Evolutionary conservation across 192 early-diverging fungal genomes (phyloP), one percentile per base, ranked within the genome.

Genomic region (Coemansia sp.): DNA sequence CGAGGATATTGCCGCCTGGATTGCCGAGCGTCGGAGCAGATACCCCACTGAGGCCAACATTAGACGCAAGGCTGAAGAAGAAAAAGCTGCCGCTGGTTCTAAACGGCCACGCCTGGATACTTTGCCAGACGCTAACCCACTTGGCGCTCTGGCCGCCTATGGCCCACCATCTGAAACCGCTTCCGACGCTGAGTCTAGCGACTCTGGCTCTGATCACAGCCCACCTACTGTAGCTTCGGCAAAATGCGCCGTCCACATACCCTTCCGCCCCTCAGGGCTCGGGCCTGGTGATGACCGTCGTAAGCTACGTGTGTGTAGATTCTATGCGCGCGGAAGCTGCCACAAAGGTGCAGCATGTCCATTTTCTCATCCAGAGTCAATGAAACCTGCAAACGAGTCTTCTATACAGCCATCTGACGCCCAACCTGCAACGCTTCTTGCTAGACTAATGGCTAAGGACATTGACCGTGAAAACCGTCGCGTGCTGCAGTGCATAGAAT

Each of bases 1-100:
- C 24, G 92, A 93, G 59, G 91, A 90, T 31, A 87, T 94, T 31
- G 89, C 73, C 2, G 79, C 87, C n/a, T 95, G 92, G 92, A 94
- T 94, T 30, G 89, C 83, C 24, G 91, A 90, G 51, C 71, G 94
- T 51, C 92, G 91, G 59, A 87, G 82, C 59, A 87, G 85, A 53
- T 95, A 89, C 78, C 94, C 94, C 23, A 92, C 90, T 0, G 73
- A 87, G 31, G 85, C 66, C 21, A 94, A 91, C 71, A 78, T 93
- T 11, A 70, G 59, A 23, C 66, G 80, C 54, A 94, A 93, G 58
- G 85, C 23, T 10, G 25, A 20, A n/a, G 33, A 61, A 51, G 57
- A 11, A 27, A 53, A 54, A 14, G 11, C 39, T 0, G 39, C 39
- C 14, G 39, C 22, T 19, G 53, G 2, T 31, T 20, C 19, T n/a